Base-by-base conservation (phyloP, 257 asterid species). In the Penstemon eatonii region DNA sequence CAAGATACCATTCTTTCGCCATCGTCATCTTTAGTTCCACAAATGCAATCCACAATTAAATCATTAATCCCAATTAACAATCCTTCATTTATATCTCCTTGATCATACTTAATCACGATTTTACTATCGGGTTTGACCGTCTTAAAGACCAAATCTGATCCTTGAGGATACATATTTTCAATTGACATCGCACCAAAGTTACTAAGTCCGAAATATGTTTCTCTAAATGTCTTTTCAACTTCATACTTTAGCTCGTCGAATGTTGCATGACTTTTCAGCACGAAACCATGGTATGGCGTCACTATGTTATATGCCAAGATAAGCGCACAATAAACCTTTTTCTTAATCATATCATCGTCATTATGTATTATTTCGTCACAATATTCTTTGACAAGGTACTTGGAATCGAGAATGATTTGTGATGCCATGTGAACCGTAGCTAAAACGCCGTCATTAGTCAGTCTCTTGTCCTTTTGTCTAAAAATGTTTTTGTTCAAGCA, bases 1-100 rank as follows among this genome's bases (percentile, higher is more conserved):
- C 97, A 94, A 7, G 84, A 74, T 36, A 94, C 83, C 96, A 94
- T 83, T 58, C 96, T 82, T 75, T 94, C 99, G 8, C 99, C 96
- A 58, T 91, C 96, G 10, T 94, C 97, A 39, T 72, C 80, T 57
- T 83, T 87, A 6, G 86, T 60, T 37, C 99, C 96, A 77, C 99
- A 94, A 44, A 50, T 7, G 63, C 99, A 94, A 55, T 87, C 95
- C 73, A 91, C 88, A 4, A 75, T 41, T 58, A 25, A 25, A 25
- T 25, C 33, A 25, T 25, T 25, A 25, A 25, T 25, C 33, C 70
- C 78, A 71, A 12, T 75, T 25, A 58, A 56, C 38, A 37, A 64
- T 6, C 73, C 74, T 63, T 78, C 77, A 42, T 62, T 69, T 54
- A 40, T 11, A 36, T 68, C 82, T n/a, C 46, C 67, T 73, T 46